These are phyloP conservation scores for Nyctanthes arbortristis DNA, from an alignment of 257 asterid species.

Conservation along the genomic window DNA sequence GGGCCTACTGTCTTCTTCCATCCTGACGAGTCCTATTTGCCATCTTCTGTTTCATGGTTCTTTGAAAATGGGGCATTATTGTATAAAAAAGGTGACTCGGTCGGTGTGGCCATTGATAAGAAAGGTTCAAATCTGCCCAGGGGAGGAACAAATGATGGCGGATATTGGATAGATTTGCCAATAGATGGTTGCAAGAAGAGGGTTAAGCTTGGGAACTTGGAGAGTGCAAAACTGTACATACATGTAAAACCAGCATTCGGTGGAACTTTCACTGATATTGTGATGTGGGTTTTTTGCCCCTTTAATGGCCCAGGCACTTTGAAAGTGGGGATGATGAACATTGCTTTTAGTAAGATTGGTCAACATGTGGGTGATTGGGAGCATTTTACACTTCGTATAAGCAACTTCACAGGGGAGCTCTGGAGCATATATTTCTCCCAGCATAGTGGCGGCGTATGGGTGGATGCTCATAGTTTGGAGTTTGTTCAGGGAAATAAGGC, in stretches of 20 bases:
- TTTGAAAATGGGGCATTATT: constrained; percentile 70
- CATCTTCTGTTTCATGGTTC: constrained; percentile 92
- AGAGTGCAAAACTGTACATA: constrained; percentile 70
- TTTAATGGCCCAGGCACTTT: constrained; percentile 85
- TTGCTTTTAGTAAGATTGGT: constrained; percentile 67
- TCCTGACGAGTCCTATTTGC: constrained; percentile 73
- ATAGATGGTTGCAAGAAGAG: constrained; percentile 42
- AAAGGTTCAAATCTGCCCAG: constrained; percentile 75
- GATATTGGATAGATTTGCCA: constrained; percentile 87
- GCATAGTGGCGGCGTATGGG: constrained; percentile 96
- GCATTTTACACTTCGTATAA: constrained; percentile 85
- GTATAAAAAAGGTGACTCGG: constrained; percentile 35
- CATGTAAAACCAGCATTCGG: constrained; percentile 91
- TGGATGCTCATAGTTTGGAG: constrained; percentile 67
- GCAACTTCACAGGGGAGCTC: constrained; percentile 86
- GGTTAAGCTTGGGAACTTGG: constrained; percentile 64
- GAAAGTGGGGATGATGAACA: constrained; percentile 61
- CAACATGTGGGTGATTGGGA: constrained; percentile 98
- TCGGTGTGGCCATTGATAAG: constrained; percentile 50
- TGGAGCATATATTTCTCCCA: constrained; percentile 88
- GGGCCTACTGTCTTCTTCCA: constrained; percentile 89
- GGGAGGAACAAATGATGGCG: constrained; percentile 75
- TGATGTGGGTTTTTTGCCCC: constrained; percentile 88
- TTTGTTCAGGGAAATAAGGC: constrained; percentile 77
- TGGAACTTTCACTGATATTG: constrained; percentile 86